Base-by-base conservation (phyloP, 2,329 filamentous ascomycete species). In the Penicillium sumatraense region DNA sequence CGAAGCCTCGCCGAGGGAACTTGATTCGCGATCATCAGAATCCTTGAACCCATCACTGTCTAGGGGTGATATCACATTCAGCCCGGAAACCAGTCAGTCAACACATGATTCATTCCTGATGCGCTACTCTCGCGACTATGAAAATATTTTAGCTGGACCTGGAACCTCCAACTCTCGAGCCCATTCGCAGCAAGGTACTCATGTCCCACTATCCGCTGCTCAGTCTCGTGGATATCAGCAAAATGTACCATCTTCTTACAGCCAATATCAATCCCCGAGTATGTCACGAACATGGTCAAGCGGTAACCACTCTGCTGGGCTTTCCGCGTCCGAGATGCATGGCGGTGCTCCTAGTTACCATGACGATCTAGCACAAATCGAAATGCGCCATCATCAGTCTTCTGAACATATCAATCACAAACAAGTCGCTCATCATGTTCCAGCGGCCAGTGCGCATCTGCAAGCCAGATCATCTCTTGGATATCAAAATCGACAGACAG, bases 171-270 rank as follows among this genome's bases (percentile, higher is more conserved):
- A 50, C 21, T 54, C 53, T 14, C 51, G 52, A 40, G 52, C 58
- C 5, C 53, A 55, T 35, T 54, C 58, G 13, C 55, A 64, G 5
- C 61, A 61, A 7, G 7, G 18, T 33, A 7, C 4, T 21, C 18
- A 26, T 51, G 31, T 2, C 1, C 9, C 31, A 6, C 41, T 11
- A 5, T 31, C 27, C 14, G 7, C 35, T 16, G 18, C 20, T 33
- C 38, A 61, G 10, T 31, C 53, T 51, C 54, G 58, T 14, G 53
- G 49, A 16, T 61, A 61, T n/a, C 48, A 53, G 13, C 49, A 55
- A 8, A 51, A 55, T 4, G 11, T 23, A 9, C 42, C 52, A 14
- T 33, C 42, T 23, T 38, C 51, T 2, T 53, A 56, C 13, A 18
- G 20, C 14, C 60, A 63, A 20, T 63, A 59, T 38, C 56, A 56